A percentile compares a stretch with the other conserved stretches of the same genome.
Conservation (phyloP, 2,329 filamentous ascomycete species). For the Didymella sp. region DNA sequence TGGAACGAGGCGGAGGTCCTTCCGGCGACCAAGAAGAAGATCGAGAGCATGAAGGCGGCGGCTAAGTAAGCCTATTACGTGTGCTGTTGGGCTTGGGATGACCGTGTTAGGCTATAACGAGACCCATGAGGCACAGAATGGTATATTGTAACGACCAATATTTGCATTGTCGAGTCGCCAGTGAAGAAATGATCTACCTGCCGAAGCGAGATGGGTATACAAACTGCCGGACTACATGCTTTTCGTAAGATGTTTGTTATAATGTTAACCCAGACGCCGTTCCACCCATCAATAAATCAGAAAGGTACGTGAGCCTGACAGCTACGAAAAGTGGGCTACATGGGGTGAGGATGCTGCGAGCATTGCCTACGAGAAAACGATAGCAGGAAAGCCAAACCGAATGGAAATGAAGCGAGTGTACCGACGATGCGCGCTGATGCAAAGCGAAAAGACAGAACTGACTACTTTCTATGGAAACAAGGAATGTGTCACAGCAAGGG, state of each 20-base stretch:
- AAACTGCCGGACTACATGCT: constrained; percentile 1
- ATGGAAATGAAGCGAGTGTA: background rate
- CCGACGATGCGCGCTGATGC: constrained; percentile 1
- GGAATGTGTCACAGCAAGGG: no score
- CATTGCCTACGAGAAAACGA: background rate
- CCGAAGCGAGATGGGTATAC: background rate
- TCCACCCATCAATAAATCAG: background rate
- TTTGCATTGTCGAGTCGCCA: background rate
- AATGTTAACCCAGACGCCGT: background rate
- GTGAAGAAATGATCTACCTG: constrained; percentile 4
- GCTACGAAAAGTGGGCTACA: background rate
- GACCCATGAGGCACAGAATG: background rate
- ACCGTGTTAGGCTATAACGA: background rate
- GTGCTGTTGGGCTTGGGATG: background rate
- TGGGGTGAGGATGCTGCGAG: background rate
- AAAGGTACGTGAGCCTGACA: background rate
- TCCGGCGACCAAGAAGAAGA: constrained; percentile 26
- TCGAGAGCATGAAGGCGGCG: constrained; percentile 37
- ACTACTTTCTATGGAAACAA: background rate
- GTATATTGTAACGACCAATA: background rate
- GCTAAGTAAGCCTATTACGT: constrained; percentile 19
- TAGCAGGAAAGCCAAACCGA: background rate
- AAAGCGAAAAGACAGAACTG: background rate
- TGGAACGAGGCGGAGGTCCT: constrained; percentile 43
- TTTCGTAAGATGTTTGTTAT: constrained; percentile 3